Evolutionary conservation across 1,284 basidiomycete genomes (phyloP).

Genomic region (Papiliotrema fonsecae): DNA sequence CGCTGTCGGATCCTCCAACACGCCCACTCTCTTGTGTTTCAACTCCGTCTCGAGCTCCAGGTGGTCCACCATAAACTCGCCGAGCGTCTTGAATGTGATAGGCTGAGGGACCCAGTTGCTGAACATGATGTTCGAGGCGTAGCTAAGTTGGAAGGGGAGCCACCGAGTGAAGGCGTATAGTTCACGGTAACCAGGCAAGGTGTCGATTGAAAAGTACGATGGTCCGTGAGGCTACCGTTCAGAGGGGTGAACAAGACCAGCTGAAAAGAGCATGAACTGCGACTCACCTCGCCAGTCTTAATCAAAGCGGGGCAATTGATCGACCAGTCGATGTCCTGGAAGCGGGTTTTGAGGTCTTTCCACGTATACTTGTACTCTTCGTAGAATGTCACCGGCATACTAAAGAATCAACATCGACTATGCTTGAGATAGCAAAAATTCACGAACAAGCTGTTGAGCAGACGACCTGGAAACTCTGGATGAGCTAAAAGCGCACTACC

Average conservation of each 20-base stretch:
- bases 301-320: constrained; percentile 10
- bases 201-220: constrained; percentile 2
- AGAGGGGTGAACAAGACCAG: background rate
- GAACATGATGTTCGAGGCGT: constrained; percentile 7
- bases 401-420: background rate
- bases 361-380: constrained; percentile 3
- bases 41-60: background rate
- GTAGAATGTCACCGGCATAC: constrained; percentile 11
- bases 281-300: constrained; percentile 4
- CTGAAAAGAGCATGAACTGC: too few species aligned
- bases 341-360: background rate
- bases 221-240: background rate
- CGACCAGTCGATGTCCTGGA: constrained; percentile 6
- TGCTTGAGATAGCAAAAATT: background rate
- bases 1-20: constrained; percentile 6
- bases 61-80: constrained; percentile 9
- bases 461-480: constrained; percentile 5
- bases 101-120: constrained; percentile 5
- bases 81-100: constrained; percentile 5
- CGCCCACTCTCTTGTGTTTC: constrained; percentile 4
- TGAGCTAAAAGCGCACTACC: constrained; percentile 5
- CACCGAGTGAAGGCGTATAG: constrained; percentile 5
- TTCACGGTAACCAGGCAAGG: background rate
- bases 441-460: constrained; percentile 4
- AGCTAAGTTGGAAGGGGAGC: constrained; percentile 5